A percentile compares a stretch with the other conserved stretches of the same genome.
These are phyloP conservation scores for Whalleya microplaca DNA, from an alignment of 2,329 filamentous ascomycete genomes.

Conservation along the genomic window DNA sequence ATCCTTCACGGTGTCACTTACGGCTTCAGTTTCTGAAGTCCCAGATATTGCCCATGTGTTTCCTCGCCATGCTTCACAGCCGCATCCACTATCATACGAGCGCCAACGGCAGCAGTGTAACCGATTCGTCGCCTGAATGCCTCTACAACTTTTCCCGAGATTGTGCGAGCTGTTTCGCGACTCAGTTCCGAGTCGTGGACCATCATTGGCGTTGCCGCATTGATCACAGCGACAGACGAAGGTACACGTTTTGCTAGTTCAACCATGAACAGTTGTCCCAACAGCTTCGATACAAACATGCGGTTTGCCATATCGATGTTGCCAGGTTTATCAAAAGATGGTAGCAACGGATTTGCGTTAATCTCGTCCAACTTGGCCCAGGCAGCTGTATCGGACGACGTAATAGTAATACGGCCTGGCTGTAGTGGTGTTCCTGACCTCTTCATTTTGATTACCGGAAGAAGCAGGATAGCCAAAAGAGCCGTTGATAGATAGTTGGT, in stretches of 20 bases:
- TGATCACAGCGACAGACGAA: conserved; percentile 7
- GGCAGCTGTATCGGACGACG: conserved; percentile 28
- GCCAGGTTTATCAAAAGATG: conserved; percentile 2
- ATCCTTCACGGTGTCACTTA: not conserved
- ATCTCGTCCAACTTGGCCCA: conserved; percentile 17
- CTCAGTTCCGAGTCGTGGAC: conserved; percentile 6
- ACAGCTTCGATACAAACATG: conserved; percentile 16
- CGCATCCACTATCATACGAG: conserved; percentile 1
- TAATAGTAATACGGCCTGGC: conserved; percentile 19
- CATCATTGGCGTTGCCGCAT: conserved; percentile 5
- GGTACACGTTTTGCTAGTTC: conserved; percentile 31
- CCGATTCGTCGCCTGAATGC: not conserved
- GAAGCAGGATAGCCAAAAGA: conserved; percentile 11
- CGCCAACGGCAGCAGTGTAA: not conserved
- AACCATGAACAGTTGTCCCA: conserved; percentile 30
- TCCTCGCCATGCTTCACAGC: conserved; percentile 2
- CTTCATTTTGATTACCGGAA: conserved; percentile 12
- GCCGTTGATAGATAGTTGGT: conserved; percentile 23
- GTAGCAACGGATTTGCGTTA: conserved; percentile 1
- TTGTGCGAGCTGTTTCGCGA: not conserved
- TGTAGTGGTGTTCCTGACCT: not conserved
- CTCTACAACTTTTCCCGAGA: not conserved
- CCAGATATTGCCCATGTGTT: not conserved
- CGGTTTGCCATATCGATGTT: conserved; percentile 13
- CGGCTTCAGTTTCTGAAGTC: not conserved